phyloP scores from a whole-genome alignment of 306 rosid species.

The Cucurbita ficifolia region DNA sequence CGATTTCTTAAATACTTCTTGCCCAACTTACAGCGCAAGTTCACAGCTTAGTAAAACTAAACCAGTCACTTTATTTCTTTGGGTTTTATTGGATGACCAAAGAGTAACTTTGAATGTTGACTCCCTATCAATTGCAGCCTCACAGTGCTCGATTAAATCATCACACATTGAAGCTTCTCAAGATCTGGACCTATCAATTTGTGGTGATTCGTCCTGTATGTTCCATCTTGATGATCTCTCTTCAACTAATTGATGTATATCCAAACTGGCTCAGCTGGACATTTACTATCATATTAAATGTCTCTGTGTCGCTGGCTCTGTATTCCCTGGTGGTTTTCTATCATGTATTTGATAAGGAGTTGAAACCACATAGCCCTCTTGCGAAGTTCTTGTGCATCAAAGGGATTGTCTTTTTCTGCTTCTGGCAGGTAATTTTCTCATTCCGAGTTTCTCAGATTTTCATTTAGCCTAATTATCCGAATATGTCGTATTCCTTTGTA shows the following conservation, averaged over 20 bases:
- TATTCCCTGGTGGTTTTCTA: slow-evolving; percentile 21
- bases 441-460: neutral
- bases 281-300: slow-evolving; percentile 20
- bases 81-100: neutral
- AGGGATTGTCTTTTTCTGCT: slow-evolving; percentile 29
- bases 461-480: neutral
- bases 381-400: slow-evolving; percentile 24
- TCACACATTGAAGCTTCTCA: slow-evolving; percentile 23
- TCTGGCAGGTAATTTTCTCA: slow-evolving; percentile 22
- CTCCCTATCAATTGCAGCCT: slow-evolving; percentile 14
- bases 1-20: neutral
- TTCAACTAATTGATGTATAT: slow-evolving; percentile 17
- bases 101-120: neutral
- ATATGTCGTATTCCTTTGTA: neutral
- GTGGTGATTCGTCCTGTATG: slow-evolving; percentile 28
- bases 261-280: slow-evolving; percentile 30
- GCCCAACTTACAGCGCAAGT: neutral
- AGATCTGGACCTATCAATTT: slow-evolving; percentile 25
- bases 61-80: neutral
- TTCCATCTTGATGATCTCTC: slow-evolving; percentile 21
- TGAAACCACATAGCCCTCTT: slow-evolving; percentile 22
- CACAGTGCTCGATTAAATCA: slow-evolving; percentile 17
- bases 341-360: slow-evolving; percentile 22
- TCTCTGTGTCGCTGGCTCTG: slow-evolving; percentile 26
- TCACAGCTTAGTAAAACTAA: neutral